phyloP scores from a whole-genome alignment of 2,329 filamentous ascomycete species.

The Verticillium klebahnii region DNA sequence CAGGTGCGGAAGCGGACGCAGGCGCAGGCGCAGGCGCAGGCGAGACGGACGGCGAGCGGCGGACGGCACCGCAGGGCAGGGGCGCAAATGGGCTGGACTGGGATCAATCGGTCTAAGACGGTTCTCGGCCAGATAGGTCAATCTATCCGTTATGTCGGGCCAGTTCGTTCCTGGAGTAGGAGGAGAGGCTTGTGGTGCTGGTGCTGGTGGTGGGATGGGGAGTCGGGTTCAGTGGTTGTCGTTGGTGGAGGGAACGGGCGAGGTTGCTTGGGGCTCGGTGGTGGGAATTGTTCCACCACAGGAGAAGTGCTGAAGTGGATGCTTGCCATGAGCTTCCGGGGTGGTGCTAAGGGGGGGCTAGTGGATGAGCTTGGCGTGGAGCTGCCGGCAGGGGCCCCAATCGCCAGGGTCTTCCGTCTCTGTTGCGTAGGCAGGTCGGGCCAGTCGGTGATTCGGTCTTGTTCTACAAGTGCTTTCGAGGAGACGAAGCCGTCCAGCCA shows the following conservation, averaged over 20 bases:
- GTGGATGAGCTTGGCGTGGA: conserved; percentile 11
- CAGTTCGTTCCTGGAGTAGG: neutral
- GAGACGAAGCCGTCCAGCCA: neutral
- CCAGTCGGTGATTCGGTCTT: neutral
- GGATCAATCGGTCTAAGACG: neutral
- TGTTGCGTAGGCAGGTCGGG: neutral
- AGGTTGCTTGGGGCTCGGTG: conserved; percentile 8
- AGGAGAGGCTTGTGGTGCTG: conserved; percentile 1
- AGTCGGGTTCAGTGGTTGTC: conserved; percentile 6
- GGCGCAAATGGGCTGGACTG: neutral
- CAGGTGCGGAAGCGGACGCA: neutral
- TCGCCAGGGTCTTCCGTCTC: neutral
- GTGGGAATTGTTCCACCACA: conserved; percentile 16
- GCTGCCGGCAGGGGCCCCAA: conserved; percentile 2
- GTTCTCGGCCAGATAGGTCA: neutral
- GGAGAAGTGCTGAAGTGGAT: conserved; percentile 11
- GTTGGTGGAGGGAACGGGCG: conserved; percentile 15
- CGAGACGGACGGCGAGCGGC: neutral
- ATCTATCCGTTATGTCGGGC: neutral
- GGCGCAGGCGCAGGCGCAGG: neutral
- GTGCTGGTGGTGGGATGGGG: conserved; percentile 4
- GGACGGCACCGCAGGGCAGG: neutral
- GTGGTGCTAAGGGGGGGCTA: neutral
- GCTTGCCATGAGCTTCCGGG: conserved; percentile 9
- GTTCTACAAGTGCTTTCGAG: neutral